These are phyloP conservation scores for Mucor piriformis DNA, from an alignment of 371 early-diverging fungal genomes.

Conservation along the genomic window DNA sequence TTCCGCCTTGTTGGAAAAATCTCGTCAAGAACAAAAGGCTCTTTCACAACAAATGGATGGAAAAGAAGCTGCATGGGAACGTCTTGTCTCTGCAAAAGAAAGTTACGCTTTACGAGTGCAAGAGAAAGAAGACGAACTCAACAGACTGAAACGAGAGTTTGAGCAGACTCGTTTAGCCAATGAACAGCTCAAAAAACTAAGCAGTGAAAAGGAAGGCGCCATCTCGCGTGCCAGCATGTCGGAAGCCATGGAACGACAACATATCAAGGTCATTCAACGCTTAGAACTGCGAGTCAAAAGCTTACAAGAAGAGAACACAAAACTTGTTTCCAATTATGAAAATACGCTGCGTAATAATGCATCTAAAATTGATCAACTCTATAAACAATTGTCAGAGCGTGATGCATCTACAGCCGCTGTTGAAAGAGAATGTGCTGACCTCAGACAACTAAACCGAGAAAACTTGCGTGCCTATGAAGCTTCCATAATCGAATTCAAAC, in stretches of 20 bases:
- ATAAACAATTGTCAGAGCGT: conserved; percentile 30
- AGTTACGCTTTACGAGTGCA: conserved; percentile 43
- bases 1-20: conserved; percentile 24
- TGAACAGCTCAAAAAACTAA: conserved; percentile 8
- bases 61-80: conserved; percentile 44
- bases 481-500: conserved; percentile 19
- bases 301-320: conserved; percentile 12
- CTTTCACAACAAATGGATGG: conserved; percentile 33
- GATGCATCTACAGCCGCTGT: conserved; percentile 29
- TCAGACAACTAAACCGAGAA: conserved; percentile 32
- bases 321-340: conserved; percentile 18
- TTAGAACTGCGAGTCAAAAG: conserved; percentile 24
- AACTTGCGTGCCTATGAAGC: conserved; percentile 34
- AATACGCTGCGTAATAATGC: conserved; percentile 23
- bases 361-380: conserved; percentile 28
- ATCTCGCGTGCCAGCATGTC: conserved; percentile 6
- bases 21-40: conserved; percentile 28
- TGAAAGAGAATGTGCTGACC: conserved; percentile 43
- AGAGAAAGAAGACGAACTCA: conserved; percentile 35
- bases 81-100: conserved; percentile 41
- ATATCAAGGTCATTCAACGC: conserved; percentile 31
- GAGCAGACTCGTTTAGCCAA: conserved; percentile 6
- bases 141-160: conserved; percentile 20
- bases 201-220: conserved; percentile 11
- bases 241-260: conserved; percentile 28